Conservation (phyloP, 2,329 filamentous ascomycete genomes). For the Penicillium sp. region DNA sequence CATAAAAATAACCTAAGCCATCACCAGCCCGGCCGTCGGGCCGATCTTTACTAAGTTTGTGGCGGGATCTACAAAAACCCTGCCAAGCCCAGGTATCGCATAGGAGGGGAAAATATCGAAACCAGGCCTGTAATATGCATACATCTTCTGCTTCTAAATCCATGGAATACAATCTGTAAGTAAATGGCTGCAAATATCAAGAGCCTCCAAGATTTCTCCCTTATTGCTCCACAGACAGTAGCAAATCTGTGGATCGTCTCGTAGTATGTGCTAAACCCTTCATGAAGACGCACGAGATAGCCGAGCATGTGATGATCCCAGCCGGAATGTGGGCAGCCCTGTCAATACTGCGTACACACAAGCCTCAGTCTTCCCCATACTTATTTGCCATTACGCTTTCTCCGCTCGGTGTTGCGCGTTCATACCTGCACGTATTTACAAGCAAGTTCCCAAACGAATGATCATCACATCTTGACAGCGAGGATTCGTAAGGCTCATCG, state of each 20-base stretch:
- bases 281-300: constrained; percentile 19
- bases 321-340: constrained; percentile 5
- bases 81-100: constrained; percentile 20
- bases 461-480: not conserved
- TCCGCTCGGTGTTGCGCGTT: constrained; percentile 1
- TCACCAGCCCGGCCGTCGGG: constrained; percentile 11
- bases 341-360: constrained; percentile 1
- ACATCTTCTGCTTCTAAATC: not conserved
- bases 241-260: constrained; percentile 11
- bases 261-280: constrained; percentile 16
- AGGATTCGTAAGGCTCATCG: constrained; percentile 17
- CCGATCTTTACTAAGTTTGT: constrained; percentile 21
- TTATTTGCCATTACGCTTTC: not conserved
- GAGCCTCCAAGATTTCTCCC: not conserved
- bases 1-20: constrained; percentile 14
- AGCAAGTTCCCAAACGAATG: constrained; percentile 11
- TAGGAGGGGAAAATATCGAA: constrained; percentile 12
- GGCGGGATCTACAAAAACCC: constrained; percentile 24
- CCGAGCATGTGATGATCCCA: constrained; percentile 29
- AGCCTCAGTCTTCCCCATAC: constrained; percentile 3
- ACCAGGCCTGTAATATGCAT: not conserved
- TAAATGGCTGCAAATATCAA: not conserved
- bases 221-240: not conserved
- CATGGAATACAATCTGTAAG: not conserved
- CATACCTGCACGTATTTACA: not conserved